These are phyloP conservation scores for Nelumbo lutea DNA, from an alignment of 164 flowering plant genomes.

Conservation along the genomic window DNA sequence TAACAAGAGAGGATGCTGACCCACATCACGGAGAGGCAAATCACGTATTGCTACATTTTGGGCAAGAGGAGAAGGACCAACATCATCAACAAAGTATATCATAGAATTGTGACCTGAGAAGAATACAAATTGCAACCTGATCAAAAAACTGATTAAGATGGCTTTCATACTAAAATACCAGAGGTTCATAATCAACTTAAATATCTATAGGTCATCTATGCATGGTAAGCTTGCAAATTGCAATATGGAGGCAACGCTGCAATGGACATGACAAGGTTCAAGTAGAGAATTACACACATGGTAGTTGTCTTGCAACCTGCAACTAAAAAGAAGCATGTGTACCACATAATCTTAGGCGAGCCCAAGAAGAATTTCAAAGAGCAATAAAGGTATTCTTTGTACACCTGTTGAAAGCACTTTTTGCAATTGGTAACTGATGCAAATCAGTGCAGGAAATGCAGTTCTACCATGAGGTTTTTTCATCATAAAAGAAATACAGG, in stretches of 20 bases:
- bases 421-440: not conserved
- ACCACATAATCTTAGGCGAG: not conserved
- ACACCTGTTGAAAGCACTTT: not conserved
- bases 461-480: not conserved
- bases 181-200: not conserved
- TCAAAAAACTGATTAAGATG: not conserved
- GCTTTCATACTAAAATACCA: not conserved
- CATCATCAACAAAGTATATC: slow-evolving; percentile 96
- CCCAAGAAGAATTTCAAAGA: not conserved
- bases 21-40: slow-evolving; percentile 99
- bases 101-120: slow-evolving; percentile 87
- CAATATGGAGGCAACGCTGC: too few species aligned
- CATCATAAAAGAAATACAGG: not conserved
- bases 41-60: slow-evolving; percentile 86
- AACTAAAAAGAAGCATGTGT: not conserved
- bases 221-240: too few species aligned
- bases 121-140: not conserved
- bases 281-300: not conserved
- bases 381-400: not conserved
- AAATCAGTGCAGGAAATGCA: slow-evolving; percentile 1
- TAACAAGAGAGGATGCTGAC: slow-evolving; percentile 88
- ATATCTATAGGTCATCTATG: not conserved
- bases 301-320: not conserved
- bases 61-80: slow-evolving; percentile 93
- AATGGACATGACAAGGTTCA: not conserved